Evolutionary conservation across 768 basidiomycete species (phyloP), one percentile per base, ranked within the genome.

Genomic region (Russula foetens): DNA sequence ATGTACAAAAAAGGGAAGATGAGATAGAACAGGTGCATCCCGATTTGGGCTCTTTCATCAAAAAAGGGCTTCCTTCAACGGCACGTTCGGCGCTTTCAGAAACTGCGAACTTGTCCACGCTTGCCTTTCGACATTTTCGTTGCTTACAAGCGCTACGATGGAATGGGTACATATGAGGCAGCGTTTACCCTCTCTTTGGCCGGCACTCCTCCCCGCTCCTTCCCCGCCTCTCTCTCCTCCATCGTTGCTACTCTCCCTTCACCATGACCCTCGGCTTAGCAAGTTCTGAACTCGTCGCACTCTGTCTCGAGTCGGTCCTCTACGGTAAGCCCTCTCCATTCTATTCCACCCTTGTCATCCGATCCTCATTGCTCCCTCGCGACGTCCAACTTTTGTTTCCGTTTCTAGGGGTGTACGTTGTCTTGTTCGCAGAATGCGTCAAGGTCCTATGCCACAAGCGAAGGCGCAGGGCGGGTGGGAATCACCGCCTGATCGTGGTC

Each of bases 111-210:
- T n/a, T n/a, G n/a, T n/a, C n/a, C n/a, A n/a, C n/a, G n/a, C 17
- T 50, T 9, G n/a, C 12, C 11, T 23, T 14, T 17, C 26, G 26
- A 47, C 50, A n/a, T 19, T 41, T 41, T 41, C 35, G 35, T 15
- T 41, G 17, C 39, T 41, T 17, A 19, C 39, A 19, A 54, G 61
- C 61, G 58, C 51, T 60, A 53, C 8, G 5, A 19, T 19, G 2
- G 12, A 15, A 48, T 4, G 50, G 19, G 46, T 63, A 60, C 62
- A 60, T 63, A 63, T 63, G 58, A 53, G 56, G 60, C 55, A 57
- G 50, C 50, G 23, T 55, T 1, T 4, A 15, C 2, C 53, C 58
- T 63, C 46, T 33, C 46, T 50, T 63, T 31, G 58, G 51, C 45
- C 19, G 58, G 53, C 33, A 61, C 33, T 12, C 59, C 2, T 29